Base-by-base conservation (phyloP, 2,329 filamentous ascomycete genomes). In the Cladophialophora exuberans region DNA sequence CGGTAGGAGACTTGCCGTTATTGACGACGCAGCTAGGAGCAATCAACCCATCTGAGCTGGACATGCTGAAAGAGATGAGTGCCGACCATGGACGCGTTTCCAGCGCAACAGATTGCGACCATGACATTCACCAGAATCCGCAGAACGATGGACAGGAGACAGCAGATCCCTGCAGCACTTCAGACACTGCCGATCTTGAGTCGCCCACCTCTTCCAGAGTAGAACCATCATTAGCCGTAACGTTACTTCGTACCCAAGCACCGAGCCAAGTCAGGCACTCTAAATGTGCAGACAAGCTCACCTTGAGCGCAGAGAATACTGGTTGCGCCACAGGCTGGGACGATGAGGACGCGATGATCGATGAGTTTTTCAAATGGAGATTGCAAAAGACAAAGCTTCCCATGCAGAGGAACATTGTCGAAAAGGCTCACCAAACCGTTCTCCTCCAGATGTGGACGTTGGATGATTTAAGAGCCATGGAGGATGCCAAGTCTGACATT, bases 391-490 rank as follows among this genome's bases (percentile, higher is more conserved):
- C 11, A 22, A 47, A 47, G 30, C 28, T 47, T 17, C 20, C 44
- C 30, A n/a, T 47, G 30, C 43, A 46, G 28, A 30, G 43, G 25
- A 28, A 35, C 26, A 28, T 46, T 13, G 43, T 46, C 30, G 43
- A 46, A n/a, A 46, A 31, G 7, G 28, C 43, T 18, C 35, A 46
- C 43, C n/a, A 35, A 10, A 35, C 30, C 43, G 43, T 46, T 9
- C 10, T 46, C 2, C 2, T 20, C 13, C 43, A 46, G 43, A 35
- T 46, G 43, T 46, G 28, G 43, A 46, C n/a, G 22, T 22, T 35
- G 28, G 43, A 46, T 5, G 43, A 46, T 46, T 22, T 46, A 13
- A 30, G 42, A 28, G 42, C 28, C 25, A 46, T 46, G 43, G 43
- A 33, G 5, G 26, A 46, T 22, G n/a, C 35, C 17, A 46, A 35